Conservation (phyloP, 176 grass and related monocot species). For the Alopecurus myosuroides region DNA sequence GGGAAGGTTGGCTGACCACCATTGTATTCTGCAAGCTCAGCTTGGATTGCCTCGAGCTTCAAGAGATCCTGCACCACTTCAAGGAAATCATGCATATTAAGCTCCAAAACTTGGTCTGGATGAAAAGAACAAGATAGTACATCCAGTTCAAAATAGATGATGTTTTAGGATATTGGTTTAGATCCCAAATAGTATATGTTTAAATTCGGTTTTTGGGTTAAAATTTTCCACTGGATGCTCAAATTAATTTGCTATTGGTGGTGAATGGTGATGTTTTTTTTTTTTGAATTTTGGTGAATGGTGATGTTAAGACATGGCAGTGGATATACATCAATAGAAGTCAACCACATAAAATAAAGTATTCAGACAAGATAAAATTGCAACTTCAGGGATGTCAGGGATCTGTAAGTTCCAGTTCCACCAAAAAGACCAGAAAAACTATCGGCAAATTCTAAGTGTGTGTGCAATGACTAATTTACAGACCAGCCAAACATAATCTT, state of each 20-base stretch:
- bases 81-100: conserved; percentile 13
- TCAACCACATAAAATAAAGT: background rate
- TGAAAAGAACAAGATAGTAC: background rate
- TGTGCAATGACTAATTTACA: background rate
- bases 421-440: background rate
- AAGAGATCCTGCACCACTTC: conserved; percentile 59
- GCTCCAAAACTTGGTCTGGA: background rate
- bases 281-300: no score
- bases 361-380: background rate
- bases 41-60: conserved; percentile 60
- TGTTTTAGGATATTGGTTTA: background rate
- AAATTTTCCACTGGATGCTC: background rate
- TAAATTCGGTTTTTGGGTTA: background rate
- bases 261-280: background rate
- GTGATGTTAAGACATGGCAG: background rate
- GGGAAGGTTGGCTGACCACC: conserved; percentile 58
- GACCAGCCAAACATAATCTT: background rate
- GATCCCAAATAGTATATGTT: background rate
- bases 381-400: background rate
- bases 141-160: background rate
- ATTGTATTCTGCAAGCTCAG: conserved; percentile 44
- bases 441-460: background rate
- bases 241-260: background rate
- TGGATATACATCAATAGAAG: background rate
- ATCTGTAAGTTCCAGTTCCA: background rate